Evolutionary conservation across 192 early-diverging fungal genomes (phyloP).

Genomic region (Coemansia sp.): DNA sequence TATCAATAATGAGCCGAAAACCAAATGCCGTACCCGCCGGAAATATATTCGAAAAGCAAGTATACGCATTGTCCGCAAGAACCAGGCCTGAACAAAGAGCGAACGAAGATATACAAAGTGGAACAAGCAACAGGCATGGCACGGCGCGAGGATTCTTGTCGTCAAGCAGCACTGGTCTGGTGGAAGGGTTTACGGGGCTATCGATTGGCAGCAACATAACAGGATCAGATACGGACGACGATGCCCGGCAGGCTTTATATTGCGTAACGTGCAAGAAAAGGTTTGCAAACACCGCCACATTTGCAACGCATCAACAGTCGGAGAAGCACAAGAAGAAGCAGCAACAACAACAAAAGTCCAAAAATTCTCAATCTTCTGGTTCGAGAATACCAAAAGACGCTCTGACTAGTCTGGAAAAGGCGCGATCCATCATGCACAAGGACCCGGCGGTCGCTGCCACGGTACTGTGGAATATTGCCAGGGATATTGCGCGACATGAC

Average conservation of each 20-base stretch:
- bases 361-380: not conserved
- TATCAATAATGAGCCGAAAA: not conserved
- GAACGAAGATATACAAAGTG: not conserved
- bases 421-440: slow-evolving; percentile 18
- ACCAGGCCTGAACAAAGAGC: not conserved
- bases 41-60: slow-evolving; percentile 7
- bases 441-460: slow-evolving; percentile 46
- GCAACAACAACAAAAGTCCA: not conserved
- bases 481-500: slow-evolving; percentile 28
- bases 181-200: slow-evolving; percentile 2
- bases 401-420: slow-evolving; percentile 27
- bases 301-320: slow-evolving; percentile 20
- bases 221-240: not conserved
- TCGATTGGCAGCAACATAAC: not conserved
- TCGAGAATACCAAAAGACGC: slow-evolving; percentile 1
- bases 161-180: slow-evolving; percentile 31
- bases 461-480: slow-evolving; percentile 47
- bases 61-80: slow-evolving; percentile 1
- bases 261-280: slow-evolving; percentile 31
- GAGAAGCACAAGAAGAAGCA: slow-evolving; percentile 34
- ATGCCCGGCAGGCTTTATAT: not conserved
- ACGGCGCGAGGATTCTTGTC: slow-evolving; percentile 21
- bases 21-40: not conserved
- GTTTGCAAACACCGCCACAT: slow-evolving; percentile 26
- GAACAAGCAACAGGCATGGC: not conserved